A percentile compares a stretch with the other conserved stretches of the same genome.
Conservation (phyloP, 2,329 filamentous ascomycete species). For the Coniochaeta ligniaria region DNA sequence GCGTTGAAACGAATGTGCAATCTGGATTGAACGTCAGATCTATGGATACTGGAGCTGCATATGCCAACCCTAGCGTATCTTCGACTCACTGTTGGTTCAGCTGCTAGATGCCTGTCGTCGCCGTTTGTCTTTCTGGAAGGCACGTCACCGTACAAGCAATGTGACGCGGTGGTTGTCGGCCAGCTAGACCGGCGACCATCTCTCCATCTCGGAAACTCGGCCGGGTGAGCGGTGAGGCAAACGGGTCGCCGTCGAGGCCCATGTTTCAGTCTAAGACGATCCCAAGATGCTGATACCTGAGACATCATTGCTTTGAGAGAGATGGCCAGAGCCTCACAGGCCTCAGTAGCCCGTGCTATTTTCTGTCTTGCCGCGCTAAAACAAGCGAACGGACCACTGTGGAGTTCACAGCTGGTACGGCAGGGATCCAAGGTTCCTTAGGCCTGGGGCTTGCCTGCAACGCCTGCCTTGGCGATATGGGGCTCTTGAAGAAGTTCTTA, state of each 20-base stretch:
- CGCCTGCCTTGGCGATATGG: neutral
- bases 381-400: neutral
- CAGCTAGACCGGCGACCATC: neutral
- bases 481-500: neutral
- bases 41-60: neutral
- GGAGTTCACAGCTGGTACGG: neutral
- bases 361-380: neutral
- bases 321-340: neutral
- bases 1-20: neutral
- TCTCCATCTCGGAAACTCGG: neutral
- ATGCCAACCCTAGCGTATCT: neutral
- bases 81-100: neutral
- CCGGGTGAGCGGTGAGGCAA: neutral
- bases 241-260: neutral
- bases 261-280: neutral
- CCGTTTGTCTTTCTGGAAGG: neutral
- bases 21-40: neutral
- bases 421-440: neutral
- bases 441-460: neutral
- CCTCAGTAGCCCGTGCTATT: neutral
- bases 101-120: neutral
- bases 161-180: neutral
- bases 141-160: neutral
- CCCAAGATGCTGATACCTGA: neutral
- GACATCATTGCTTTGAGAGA: neutral